Evolutionary conservation across 2,329 filamentous ascomycete genomes (phyloP), one percentile per base, ranked within the genome.

Genomic region (Xylaria digitata): DNA sequence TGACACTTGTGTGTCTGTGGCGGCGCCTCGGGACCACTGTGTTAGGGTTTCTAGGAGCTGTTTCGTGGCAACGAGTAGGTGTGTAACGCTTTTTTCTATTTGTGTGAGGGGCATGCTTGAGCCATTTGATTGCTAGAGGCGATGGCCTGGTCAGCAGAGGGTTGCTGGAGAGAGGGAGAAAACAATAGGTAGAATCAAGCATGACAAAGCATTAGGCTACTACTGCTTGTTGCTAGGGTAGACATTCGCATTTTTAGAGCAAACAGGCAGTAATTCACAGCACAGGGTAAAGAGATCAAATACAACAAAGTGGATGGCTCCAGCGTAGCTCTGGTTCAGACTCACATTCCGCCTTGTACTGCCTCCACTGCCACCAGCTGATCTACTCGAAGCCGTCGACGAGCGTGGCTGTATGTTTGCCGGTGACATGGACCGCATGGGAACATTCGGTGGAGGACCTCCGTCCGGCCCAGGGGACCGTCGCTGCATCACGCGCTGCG

Each of bases 51-150:
- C 96, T 69, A 99, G 90, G 2, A 99, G 89, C 81, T 98, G 94
- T 79, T 99, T 99, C 40, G 96, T 99, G 42, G 96, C 96, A 72
- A 99, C 95, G 42, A 99, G 89, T 50, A 99, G 91, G 78, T 99
- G 96, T 11, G 95, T 97, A 71, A 99, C 96, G 78, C 94, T 97
- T 84, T 97, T 98, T 83, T 99, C 96, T 80, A 99, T 99, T 80
- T 97, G 95, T 59, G 95, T 97, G 72, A 99, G 87, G 73, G 87
- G 86, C 75, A 87, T 93, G 85, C 84, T 92, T 84, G 83, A 89
- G 83, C 80, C 89, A 84, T 90, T 92, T 76, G 74, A 75, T 72
- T 77, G 74, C 74, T 72, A 70, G 32, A 30, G 59, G 66, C 2
- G 32, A 68, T 40, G 52, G 53, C 17, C 26, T 70, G 37, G 73